Evolutionary conservation across 441 rosid genomes (phyloP), one percentile per base, ranked within the genome.

Genomic region (Dalechampia spathulata): DNA sequence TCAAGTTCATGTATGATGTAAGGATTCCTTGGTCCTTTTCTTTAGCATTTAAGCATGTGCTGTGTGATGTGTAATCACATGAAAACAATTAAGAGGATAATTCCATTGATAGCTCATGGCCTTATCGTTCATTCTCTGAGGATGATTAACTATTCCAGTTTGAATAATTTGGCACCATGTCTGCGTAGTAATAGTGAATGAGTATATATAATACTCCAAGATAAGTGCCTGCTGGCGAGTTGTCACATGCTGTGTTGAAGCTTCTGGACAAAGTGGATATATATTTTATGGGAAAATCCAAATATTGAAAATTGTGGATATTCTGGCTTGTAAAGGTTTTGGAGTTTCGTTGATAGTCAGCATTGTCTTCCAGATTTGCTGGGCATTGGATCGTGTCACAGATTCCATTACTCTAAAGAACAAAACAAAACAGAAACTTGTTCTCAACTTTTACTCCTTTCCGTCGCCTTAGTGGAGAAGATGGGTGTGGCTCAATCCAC

Each of bases 201-300:
- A 5, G n/a, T n/a, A 12, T 19, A 2, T 8, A 36, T 36, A 15
- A 16, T 23, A 14, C 8, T 15, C 6, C 52, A 20, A 55, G 56
- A 38, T 11, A 41, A 53, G 44, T 46, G 55, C 23, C 26, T 12
- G 70, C 55, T 61, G 62, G 52, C 50, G 53, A 45, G 21, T 37
- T 34, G 44, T 61, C 76, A 64, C 76, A 61, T 77, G 75, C 14
- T 39, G 40, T 62, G 68, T 63, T 40, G 7, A 20, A n/a, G 49
- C 49, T 49, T 22, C 26, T n/a, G 62, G 75, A 66, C 69, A 66
- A 37, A 30, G 20, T 45, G 38, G 58, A 57, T 27, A 60, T 30
- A 3, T n/a, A 3, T 43, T 55, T 44, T 43, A 14, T 25, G 43
- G 36, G 19, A 40, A 40, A 44, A 28, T 51, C 14, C 20, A 13